Conservation (phyloP, 768 basidiomycete species). For the Suillus discolor region DNA sequence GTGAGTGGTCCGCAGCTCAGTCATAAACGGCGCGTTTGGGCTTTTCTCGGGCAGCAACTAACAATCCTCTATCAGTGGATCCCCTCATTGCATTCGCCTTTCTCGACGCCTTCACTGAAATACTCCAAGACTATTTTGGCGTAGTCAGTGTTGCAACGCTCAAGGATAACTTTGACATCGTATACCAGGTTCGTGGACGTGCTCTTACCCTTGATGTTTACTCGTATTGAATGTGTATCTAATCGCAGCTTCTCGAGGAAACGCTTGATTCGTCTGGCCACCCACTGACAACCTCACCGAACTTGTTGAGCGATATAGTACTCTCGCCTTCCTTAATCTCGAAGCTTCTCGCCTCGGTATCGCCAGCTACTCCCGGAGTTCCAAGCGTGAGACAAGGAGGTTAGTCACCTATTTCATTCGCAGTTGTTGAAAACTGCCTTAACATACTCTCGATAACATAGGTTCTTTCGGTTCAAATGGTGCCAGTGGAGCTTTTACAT, state of each 20-base stretch:
- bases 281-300: conserved; percentile 88
- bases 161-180: conserved; percentile 92
- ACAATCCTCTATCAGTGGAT: conserved; percentile 58
- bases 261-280: conserved; percentile 93
- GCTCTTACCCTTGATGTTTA: background rate
- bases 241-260: conserved; percentile 81
- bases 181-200: conserved; percentile 73
- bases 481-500: conserved; percentile 65
- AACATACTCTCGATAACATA: conserved; percentile 7
- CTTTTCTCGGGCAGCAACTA: background rate
- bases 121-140: conserved; percentile 86
- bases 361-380: conserved; percentile 26
- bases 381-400: conserved; percentile 31
- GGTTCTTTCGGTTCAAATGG: conserved; percentile 38
- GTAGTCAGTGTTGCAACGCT: conserved; percentile 77
- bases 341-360: conserved; percentile 55
- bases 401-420: conserved; percentile 2
- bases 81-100: conserved; percentile 91
- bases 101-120: conserved; percentile 80
- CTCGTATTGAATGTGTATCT: background rate
- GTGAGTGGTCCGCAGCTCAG: conserved; percentile 48
- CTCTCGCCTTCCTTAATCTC: conserved; percentile 86
- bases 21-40: background rate
- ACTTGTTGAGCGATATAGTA: conserved; percentile 90
- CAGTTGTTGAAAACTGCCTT: background rate